phyloP scores from a whole-genome alignment of 768 basidiomycete species.

The Calvatia gigantea region DNA sequence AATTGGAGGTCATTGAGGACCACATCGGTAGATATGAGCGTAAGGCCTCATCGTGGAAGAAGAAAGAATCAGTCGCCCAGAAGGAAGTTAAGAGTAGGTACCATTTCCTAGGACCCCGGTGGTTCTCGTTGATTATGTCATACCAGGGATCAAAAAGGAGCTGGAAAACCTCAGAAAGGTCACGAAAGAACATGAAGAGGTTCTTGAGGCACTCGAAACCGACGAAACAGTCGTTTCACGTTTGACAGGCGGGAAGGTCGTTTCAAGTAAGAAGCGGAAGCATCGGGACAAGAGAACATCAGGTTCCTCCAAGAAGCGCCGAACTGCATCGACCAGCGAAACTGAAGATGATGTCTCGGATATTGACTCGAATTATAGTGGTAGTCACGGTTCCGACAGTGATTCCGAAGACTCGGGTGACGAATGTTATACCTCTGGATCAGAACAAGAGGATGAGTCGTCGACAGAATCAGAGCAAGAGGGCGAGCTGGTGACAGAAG shows the following conservation, averaged over 20 bases:
- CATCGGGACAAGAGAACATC: conserved; percentile 34
- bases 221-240: conserved; percentile 40
- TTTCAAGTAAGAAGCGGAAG: conserved; percentile 47
- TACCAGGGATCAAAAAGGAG: conserved; percentile 35
- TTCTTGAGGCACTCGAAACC: conserved; percentile 43
- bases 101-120: not conserved
- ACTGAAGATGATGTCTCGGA: conserved; percentile 32
- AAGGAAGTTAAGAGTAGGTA: conserved; percentile 38
- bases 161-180: conserved; percentile 35
- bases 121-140: not conserved
- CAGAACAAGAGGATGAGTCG: conserved; percentile 21
- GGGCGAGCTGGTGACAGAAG: conserved; percentile 33
- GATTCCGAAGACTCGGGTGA: conserved; percentile 26
- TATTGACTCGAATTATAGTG: conserved; percentile 14
- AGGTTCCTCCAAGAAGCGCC: conserved; percentile 43
- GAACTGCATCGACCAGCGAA: conserved; percentile 20
- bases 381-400: conserved; percentile 13
- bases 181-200: conserved; percentile 37
- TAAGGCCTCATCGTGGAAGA: conserved; percentile 36
- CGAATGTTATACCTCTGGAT: conserved; percentile 19
- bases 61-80: conserved; percentile 36
- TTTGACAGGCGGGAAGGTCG: conserved; percentile 30
- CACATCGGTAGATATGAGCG: conserved; percentile 33
- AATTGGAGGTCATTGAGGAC: conserved; percentile 46
- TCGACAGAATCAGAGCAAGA: conserved; percentile 28